Conservation (phyloP, 768 basidiomycete species). For the Mycena vitilis region DNA sequence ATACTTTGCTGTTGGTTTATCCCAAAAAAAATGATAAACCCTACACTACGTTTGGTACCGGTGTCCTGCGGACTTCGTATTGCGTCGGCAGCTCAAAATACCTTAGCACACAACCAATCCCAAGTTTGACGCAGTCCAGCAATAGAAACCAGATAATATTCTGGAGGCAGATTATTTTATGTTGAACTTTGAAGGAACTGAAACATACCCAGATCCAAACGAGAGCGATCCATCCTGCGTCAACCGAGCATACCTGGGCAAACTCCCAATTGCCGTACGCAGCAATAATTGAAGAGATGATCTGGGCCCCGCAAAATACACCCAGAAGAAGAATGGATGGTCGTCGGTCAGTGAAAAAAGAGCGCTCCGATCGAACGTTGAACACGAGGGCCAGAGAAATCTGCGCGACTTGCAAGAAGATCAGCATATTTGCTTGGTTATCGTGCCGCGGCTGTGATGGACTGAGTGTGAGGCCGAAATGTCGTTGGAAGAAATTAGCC, state of each 20-base stretch:
- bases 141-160: conserved; percentile 96
- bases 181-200: background rate
- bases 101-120: conserved; percentile 57
- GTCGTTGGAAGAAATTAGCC: conserved; percentile 88
- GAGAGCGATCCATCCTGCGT: conserved; percentile 95
- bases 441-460: conserved; percentile 57
- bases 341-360: conserved; percentile 91
- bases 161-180: conserved; percentile 48
- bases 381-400: conserved; percentile 98
- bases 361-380: conserved; percentile 89
- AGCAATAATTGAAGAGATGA: conserved; percentile 94
- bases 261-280: conserved; percentile 95
- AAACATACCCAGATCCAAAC: conserved; percentile 89
- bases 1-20: no score
- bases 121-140: conserved; percentile 94
- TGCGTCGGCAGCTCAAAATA: no score
- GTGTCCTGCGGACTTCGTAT: no score
- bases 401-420: conserved; percentile 96
- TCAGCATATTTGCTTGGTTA: conserved; percentile 85
- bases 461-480: conserved; percentile 76
- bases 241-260: conserved; percentile 83
- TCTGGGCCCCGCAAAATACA: conserved; percentile 93
- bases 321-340: conserved; percentile 87
- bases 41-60: no score
- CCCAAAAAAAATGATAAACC: no score